phyloP scores from a whole-genome alignment of 164 flowering plant species.

The Warburgia ugandensis region DNA sequence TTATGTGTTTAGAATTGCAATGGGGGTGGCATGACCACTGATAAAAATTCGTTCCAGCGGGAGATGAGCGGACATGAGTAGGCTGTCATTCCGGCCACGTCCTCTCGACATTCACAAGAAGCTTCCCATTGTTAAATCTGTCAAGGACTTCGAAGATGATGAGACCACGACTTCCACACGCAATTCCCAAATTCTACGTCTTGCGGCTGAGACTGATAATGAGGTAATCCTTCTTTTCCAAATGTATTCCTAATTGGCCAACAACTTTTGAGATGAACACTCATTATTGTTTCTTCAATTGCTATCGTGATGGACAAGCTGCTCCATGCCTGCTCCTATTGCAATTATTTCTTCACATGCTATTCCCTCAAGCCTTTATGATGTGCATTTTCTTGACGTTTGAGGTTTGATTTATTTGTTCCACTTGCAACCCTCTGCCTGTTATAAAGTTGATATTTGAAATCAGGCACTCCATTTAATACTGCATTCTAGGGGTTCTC shows the following conservation, averaged over 20 bases:
- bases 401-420: not conserved
- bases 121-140: conserved; percentile 83
- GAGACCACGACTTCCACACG: conserved; percentile 64
- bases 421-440: no score
- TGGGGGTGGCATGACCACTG: conserved; percentile 16
- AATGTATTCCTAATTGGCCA: not conserved
- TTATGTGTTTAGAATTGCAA: conserved; percentile 6
- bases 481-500: no score
- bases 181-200: conserved; percentile 60
- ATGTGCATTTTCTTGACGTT: not conserved
- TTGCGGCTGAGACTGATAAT: conserved; percentile 50
- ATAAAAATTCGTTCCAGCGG: conserved; percentile 17
- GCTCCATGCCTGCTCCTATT: no score
- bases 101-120: conserved; percentile 96
- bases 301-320: no score
- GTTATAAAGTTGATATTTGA: no score
- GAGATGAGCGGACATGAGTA: conserved; percentile 62
- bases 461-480: no score
- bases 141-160: conserved; percentile 92
- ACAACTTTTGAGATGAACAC: no score
- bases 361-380: not conserved
- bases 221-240: conserved; percentile 32
- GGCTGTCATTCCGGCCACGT: conserved; percentile 89
- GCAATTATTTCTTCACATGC: not conserved
- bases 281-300: no score